A percentile compares a stretch with the other conserved stretches of the same genome.
phyloP scores from a whole-genome alignment of 805 yeast species.

The Yarrowia osloensis region DNA sequence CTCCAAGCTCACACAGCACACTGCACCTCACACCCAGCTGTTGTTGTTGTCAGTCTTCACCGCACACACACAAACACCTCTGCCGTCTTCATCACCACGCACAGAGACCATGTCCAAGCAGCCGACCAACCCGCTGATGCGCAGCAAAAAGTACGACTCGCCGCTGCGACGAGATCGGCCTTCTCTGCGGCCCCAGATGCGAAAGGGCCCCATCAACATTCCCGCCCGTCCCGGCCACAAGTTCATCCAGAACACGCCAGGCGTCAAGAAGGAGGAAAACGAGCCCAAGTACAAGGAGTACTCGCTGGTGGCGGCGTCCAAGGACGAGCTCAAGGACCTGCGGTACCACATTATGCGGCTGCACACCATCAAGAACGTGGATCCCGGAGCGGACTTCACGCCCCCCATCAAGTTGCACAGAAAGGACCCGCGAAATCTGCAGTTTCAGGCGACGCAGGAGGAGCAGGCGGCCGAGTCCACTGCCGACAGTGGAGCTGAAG shows the following conservation, averaged over 20 bases:
- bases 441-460: conserved; percentile 69
- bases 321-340: conserved; percentile 68
- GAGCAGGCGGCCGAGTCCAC: conserved; percentile 45
- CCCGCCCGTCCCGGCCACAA: conserved; percentile 16
- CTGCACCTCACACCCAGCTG: neutral
- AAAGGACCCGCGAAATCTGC: conserved; percentile 89
- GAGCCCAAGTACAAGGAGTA: conserved; percentile 30
- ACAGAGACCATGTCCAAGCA: conserved; percentile 29
- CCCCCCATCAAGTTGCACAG: conserved; percentile 87
- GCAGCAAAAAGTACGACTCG: conserved; percentile 27
- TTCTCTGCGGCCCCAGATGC: conserved; percentile 1
- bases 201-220: conserved; percentile 20
- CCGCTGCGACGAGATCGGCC: conserved; percentile 30
- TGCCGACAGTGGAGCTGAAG: conserved; percentile 34
- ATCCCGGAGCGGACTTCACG: conserved; percentile 69
- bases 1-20: neutral
- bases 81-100: neutral
- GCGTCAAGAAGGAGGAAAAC: conserved; percentile 12
- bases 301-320: conserved; percentile 65
- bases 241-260: neutral
- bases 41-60: too few species aligned
- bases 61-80: neutral
- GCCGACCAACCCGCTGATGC: conserved; percentile 28
- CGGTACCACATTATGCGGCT: conserved; percentile 82
- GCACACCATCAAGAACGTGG: conserved; percentile 69